Evolutionary conservation across 1,139 yeast genomes (phyloP).

Genomic region (Suhomyces bribrorum): DNA sequence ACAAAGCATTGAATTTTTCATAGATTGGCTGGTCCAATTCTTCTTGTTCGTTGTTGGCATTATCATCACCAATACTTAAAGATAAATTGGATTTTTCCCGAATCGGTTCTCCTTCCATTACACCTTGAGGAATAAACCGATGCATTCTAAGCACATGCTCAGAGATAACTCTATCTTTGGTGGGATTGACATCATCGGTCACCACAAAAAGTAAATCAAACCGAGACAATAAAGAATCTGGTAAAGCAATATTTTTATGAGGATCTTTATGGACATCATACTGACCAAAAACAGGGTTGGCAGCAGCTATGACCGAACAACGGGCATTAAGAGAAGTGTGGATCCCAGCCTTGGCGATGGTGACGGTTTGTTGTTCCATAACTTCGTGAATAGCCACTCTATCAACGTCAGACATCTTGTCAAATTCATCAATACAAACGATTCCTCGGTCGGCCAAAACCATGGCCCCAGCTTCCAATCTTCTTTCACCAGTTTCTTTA

Average conservation of each 20-base stretch:
- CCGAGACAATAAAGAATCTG: conserved; percentile 95
- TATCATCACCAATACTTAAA: conserved; percentile 77
- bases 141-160: conserved; percentile 97
- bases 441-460: conserved; percentile 96
- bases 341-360: conserved; percentile 98
- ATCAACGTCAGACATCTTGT: conserved; percentile 95
- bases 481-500: conserved; percentile 94
- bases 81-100: conserved; percentile 72
- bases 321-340: conserved; percentile 96
- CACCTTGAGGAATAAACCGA: conserved; percentile 84
- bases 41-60: conserved; percentile 45
- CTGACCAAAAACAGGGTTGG: conserved; percentile 96
- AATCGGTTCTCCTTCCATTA: conserved; percentile 91
- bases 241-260: conserved; percentile 92
- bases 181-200: conserved; percentile 89
- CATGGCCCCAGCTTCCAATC: conserved; percentile 99
- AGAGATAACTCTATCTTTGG: conserved; percentile 81
- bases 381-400: conserved; percentile 99
- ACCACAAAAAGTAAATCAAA: conserved; percentile 94
- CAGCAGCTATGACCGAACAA: conserved; percentile 97
- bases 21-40: conserved; percentile 61
- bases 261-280: conserved; percentile 97
- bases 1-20: conserved; percentile 78
- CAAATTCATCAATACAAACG: conserved; percentile 98
- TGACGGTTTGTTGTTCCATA: conserved; percentile 99